phyloP scores from a whole-genome alignment of 345 rosid species.

The Gossypium sturtianum region DNA sequence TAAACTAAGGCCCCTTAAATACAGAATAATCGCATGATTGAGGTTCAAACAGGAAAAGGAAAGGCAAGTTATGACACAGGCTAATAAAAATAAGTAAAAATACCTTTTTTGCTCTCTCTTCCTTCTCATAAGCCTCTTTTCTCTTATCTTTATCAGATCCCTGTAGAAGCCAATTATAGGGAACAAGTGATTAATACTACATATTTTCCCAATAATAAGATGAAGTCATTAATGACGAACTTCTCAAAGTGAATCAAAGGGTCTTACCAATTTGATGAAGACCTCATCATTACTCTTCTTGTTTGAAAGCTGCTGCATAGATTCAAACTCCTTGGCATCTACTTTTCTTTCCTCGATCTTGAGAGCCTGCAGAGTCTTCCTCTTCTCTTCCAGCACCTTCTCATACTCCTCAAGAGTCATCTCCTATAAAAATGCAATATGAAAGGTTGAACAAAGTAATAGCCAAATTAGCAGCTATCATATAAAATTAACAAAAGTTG shows the following conservation, averaged over 20 bases:
- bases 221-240: background rate
- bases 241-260: background rate
- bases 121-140: slow-evolving; percentile 41
- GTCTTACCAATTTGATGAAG: slow-evolving; percentile 56
- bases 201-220: background rate
- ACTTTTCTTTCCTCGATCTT: slow-evolving; percentile 67
- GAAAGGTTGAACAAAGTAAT: background rate
- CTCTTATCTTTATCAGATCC: slow-evolving; percentile 67
- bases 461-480: background rate
- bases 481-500: background rate
- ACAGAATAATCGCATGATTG: background rate
- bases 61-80: background rate
- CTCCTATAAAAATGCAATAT: slow-evolving; percentile 37
- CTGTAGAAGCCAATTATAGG: background rate
- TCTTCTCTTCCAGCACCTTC: slow-evolving; percentile 63
- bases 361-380: slow-evolving; percentile 47
- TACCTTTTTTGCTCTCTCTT: slow-evolving; percentile 61
- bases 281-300: slow-evolving; percentile 53
- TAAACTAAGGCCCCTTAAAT: background rate
- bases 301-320: slow-evolving; percentile 65
- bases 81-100: background rate
- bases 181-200: background rate
- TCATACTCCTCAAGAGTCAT: slow-evolving; percentile 93
- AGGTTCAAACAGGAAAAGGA: background rate
- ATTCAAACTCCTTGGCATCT: slow-evolving; percentile 52